phyloP scores from a whole-genome alignment of 768 basidiomycete species.

The Boletus sp. region DNA sequence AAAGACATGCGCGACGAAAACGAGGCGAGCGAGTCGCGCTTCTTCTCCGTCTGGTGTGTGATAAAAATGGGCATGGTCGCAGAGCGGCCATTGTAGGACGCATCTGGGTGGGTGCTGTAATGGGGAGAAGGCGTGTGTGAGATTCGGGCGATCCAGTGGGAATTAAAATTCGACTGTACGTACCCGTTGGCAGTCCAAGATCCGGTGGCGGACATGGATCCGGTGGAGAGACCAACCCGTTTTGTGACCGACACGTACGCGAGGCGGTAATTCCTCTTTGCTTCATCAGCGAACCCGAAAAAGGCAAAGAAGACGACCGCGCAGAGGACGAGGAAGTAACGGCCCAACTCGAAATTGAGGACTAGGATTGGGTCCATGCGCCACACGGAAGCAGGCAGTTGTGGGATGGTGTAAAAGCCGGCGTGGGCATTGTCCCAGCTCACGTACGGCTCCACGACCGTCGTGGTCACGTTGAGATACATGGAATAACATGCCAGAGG shows the following conservation, averaged over 20 bases:
- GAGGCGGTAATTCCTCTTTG: constrained; percentile 52
- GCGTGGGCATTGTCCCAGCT: constrained; percentile 50
- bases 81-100: constrained; percentile 20
- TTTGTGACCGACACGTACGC: constrained; percentile 39
- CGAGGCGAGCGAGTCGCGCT: constrained; percentile 49
- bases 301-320: constrained; percentile 63
- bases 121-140: neutral
- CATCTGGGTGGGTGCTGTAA: constrained; percentile 23
- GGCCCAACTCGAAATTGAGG: constrained; percentile 37
- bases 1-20: constrained; percentile 45
- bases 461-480: constrained; percentile 32
- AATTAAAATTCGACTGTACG: constrained; percentile 7
- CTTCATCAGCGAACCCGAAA: constrained; percentile 72
- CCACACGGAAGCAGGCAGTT: constrained; percentile 46
- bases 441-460: constrained; percentile 35
- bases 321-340: constrained; percentile 49
- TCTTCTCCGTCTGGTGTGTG: constrained; percentile 42
- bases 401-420: constrained; percentile 37
- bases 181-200: constrained; percentile 28
- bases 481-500: constrained; percentile 37
- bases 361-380: constrained; percentile 18
- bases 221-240: constrained; percentile 33
- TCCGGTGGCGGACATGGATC: constrained; percentile 20
- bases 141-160: neutral
- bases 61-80: constrained; percentile 45